Base-by-base conservation (phyloP, 2,329 filamentous ascomycete species). In the Hirsutella thompsonii region DNA sequence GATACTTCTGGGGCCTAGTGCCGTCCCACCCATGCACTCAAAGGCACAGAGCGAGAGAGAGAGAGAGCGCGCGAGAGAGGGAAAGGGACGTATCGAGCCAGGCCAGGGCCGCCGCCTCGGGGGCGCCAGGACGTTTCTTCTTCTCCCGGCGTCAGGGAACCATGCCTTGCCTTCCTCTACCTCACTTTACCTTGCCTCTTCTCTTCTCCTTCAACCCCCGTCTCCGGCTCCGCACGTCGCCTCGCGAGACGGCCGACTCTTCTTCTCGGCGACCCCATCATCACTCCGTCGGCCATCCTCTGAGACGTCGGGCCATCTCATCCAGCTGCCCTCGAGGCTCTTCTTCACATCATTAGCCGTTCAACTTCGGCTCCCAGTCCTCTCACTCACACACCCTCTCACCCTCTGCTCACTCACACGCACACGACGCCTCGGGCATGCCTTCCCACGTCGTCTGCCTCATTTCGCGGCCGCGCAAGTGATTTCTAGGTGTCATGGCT, bases 61-160 rank as follows among this genome's bases (percentile, higher is more conserved):
- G 37, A 40, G 28, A n/a, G 20, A 26, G n/a, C n/a, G n/a, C 14
- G 32, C 33, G 20, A 29, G 16, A 38, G 37, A 40, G 28, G n/a
- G 20, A 26, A 18, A 14, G 5, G 37, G 28, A 33, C 37, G 28
- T 33, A 39, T 19, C 28, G 19, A 55, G 53, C 49, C 53, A 55
- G 49, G 51, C 55, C 55, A 58, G 56, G 55, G 54, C 55, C 56
- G 54, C 54, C 56, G 55, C 52, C 58, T 56, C 51, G 54, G 55
- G 52, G 56, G 56, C 44, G 48, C 56, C 52, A 58, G 57, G 53
- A 58, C 58, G 56, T 59, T 61, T 60, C 55, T 59, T 55, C 55
- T 60, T 59, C 55, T 58, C 53, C 54, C 57, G 52, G 52, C 51
- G 51, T 50, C 51, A 56, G 53, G 53, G 52, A 57, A 52, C 55